Evolutionary conservation across 2,329 filamentous ascomycete species (phyloP), one percentile per base, ranked within the genome.

Genomic region (Ophiognomonia clavigignenti-juglandacearum): DNA sequence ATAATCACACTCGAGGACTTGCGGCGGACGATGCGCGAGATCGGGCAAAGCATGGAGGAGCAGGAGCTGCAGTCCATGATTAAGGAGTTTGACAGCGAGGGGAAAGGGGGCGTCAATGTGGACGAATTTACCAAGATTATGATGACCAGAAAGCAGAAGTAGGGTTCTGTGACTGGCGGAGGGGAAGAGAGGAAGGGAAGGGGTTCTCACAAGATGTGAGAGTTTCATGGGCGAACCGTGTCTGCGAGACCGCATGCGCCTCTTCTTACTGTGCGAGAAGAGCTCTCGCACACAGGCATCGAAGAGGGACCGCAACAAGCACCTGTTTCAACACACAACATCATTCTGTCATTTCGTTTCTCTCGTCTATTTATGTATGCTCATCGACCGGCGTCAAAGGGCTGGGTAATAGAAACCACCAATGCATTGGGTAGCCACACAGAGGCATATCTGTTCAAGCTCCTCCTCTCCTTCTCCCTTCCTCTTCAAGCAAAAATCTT

Each of bases 21-120:
- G 67, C 76, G 89, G 53, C 76, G 89, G 48, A 88, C 97, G 22
- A 90, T 92, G 48, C 80, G 89, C 59, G 93, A 97, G 64, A 73
- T 98, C 54, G 93, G 93, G 7, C 92, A 97, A 66, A 89, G 88
- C 11, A 75, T 98, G 56, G 88, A 93, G 57, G 92, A 98, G 61
- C 87, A 95, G 59, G 93, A 98, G 65, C 75, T 98, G 52, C 77
- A 82, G 57, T 90, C 90, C 54, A 98, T 98, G 93, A 93, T 98
- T 70, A 90, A 96, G 61, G 92, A 97, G 67, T 95, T 97, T 71
- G 93, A 98, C 70, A 77, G 96, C 54, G 88, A 95, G 61, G 92
- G 89, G 1, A 95, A 95, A 57, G 91, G 91, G 10, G 90, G 79
- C 46, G 82, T 86, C 7, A 81, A 79, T 54, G 72, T 80, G 55